Base-by-base conservation (phyloP, 495 filamentous ascomycete genomes). In the Podospora sp. region DNA sequence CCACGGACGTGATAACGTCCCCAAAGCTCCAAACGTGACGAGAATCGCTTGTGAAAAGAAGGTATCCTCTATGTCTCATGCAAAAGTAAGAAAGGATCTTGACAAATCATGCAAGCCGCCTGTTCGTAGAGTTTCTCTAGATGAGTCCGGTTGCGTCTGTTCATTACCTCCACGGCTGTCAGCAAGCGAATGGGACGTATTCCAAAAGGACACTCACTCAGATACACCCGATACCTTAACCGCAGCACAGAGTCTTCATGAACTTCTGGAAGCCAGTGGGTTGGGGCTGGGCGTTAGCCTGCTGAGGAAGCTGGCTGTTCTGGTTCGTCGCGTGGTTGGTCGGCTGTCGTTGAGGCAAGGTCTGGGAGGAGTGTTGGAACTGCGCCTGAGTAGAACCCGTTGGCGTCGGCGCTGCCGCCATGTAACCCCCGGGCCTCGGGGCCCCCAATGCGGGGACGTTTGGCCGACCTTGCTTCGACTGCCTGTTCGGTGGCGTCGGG, bases 331-430 rank as follows among this genome's bases (percentile, higher is more conserved):
- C 85, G 71, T 88, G 88, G 22, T 81, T 80, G 63, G 84, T 88
- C 73, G 90, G 83, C 68, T 62, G 60, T 57, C 88, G 84, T 66
- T 86, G 86, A 26, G 90, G 88, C 65, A 96, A 86, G 78, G 96
- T 93, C 71, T 92, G 90, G 72, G 89, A 91, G 79, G 91, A 93
- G 83, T 89, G 91, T 81, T 93, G 91, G 83, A 96, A 96, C 75
- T 96, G 93, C 65, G 93, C 92, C 78, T 92, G 90, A 64, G 90
- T 94, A 72, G 91, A 94, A 68, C 89, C 89, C 63, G 91, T 86
- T 66, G 93, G 91, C 67, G 93, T 96, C 76, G 83, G 68, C 58
- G 65, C 69, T 20, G 68, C 58, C 25, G 63, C 84, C 73, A 85
- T 86, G 73, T 94, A 84, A 65, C 88, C 90, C 84, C 88, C 90